Base-by-base conservation (phyloP, 2,329 filamentous ascomycete species). In the Clarireedia paspali region DNA sequence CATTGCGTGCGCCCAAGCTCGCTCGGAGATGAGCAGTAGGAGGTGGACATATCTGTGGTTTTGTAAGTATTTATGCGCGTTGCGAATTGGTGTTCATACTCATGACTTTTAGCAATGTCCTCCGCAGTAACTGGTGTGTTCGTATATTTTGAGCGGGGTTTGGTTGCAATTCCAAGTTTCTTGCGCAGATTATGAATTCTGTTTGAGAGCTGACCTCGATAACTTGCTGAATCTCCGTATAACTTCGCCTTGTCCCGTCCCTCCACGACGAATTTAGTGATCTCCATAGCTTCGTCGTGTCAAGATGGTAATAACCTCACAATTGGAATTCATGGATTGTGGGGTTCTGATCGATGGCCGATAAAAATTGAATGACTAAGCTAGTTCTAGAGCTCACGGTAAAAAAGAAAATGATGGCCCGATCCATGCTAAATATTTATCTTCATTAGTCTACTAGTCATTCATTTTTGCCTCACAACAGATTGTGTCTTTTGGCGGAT, bases 1-100 rank as follows among this genome's bases (percentile, higher is more conserved):
- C 91, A 97, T 95, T 57, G 91, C 92, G 71, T 96, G 87, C 39
- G 94, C 92, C 89, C 91, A 97, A 51, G 91, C 89, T 61, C 94
- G 83, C 75, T 99, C 94, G 59, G 91, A 85, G 40, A 84, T 88
- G 67, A 96, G 83, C 56, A 99, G 79, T 34, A 92, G 77, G n/a
- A 96, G 77, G 63, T 87, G 79, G 49, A 85, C 81, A 72, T 85
- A 89, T 71, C 89, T 95, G 34, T 6, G 45, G 46, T 44, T 14
- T 14, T 1, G 34, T 68, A 55, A 65, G 59, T 12, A 48, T 30
- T 7, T 51, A 39, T 26, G 15, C 17, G 17, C 10, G 50, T 3
- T 23, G n/a, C 42, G 26, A 6, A 42, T 10, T 15, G n/a, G 20
- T 42, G 14, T 23, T 62, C 82, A 65, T 83, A 96, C 88, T 89